Conservation (phyloP, 2,329 filamentous ascomycete species). For the Madurella mycetomatis region DNA sequence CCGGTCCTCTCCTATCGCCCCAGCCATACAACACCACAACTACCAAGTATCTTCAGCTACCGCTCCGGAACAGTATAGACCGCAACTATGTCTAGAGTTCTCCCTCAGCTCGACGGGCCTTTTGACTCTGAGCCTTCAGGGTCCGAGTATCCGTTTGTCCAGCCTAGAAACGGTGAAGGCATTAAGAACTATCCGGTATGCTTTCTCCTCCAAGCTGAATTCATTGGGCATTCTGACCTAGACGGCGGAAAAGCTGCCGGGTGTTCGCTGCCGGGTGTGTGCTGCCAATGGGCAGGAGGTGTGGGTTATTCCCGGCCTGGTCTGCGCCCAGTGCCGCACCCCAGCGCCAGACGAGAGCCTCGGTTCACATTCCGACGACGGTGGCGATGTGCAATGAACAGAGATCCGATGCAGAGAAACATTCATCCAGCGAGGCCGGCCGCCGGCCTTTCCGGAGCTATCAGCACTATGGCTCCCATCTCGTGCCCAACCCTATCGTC, state of each 20-base stretch:
- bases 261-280: conserved; percentile 19
- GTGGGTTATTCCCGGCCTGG: conserved; percentile 22
- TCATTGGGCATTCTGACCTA: conserved; percentile 2
- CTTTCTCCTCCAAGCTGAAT: background rate
- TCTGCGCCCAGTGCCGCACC: conserved; percentile 20
- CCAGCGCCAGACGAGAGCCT: conserved; percentile 12
- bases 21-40: too few species aligned
- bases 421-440: background rate
- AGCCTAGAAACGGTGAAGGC: background rate
- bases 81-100: too few species aligned
- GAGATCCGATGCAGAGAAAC: background rate
- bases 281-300: conserved; percentile 21
- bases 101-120: too few species aligned
- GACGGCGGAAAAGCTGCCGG: background rate
- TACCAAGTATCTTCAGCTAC: too few species aligned
- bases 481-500: too few species aligned
- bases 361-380: background rate
- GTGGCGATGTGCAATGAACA: background rate
- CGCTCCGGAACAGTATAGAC: too few species aligned
- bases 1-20: too few species aligned
- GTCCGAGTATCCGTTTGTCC: background rate
- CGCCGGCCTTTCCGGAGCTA: background rate
- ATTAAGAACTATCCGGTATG: conserved; percentile 12
- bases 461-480: too few species aligned
- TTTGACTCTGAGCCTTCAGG: too few species aligned